Evolutionary conservation across 768 basidiomycete species (phyloP).

Genomic region (Lentinula edodes): DNA sequence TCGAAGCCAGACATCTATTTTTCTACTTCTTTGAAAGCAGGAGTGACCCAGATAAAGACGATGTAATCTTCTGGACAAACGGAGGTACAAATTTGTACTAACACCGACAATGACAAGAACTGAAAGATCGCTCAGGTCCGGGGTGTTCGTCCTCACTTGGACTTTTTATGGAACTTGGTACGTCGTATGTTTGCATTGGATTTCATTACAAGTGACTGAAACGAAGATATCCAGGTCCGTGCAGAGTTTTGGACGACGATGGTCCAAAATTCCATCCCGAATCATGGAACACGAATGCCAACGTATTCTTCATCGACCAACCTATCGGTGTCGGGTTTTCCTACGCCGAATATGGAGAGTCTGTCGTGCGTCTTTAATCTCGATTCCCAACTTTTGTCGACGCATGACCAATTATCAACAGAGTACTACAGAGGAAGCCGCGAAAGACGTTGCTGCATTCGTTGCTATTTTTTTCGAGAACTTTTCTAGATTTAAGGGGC

Average conservation of each 20-base stretch:
- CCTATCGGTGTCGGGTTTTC: slow-evolving; percentile 37
- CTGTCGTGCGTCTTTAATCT: slow-evolving; percentile 23
- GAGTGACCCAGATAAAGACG: slow-evolving; percentile 51
- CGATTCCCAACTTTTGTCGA: not conserved
- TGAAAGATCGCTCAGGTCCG: slow-evolving; percentile 1
- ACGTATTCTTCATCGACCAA: slow-evolving; percentile 35
- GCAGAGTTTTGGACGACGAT: slow-evolving; percentile 38
- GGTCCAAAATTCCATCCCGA: slow-evolving; percentile 35
- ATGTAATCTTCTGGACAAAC: slow-evolving; percentile 36
- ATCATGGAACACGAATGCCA: slow-evolving; percentile 45
- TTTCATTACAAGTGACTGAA: slow-evolving; percentile 23
- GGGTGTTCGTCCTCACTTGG: slow-evolving; percentile 27
- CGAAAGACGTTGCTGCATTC: slow-evolving; percentile 48
- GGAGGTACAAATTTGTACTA: not conserved
- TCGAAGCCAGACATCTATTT: slow-evolving; percentile 57
- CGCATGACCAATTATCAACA: slow-evolving; percentile 9
- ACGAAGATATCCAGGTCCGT: slow-evolving; percentile 42
- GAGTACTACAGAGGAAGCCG: slow-evolving; percentile 48
- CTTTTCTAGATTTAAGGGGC: slow-evolving; percentile 45
- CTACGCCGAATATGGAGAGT: slow-evolving; percentile 39
- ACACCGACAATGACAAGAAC: not conserved
- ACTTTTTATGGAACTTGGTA: slow-evolving; percentile 48
- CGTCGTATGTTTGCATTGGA: slow-evolving; percentile 29
- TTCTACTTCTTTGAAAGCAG: slow-evolving; percentile 80
- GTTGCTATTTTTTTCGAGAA: slow-evolving; percentile 52